A percentile compares a stretch with the other conserved stretches of the same genome.
Evolutionary conservation across 2,329 filamentous ascomycete genomes (phyloP).

Genomic region (Colletotrichum tropicicola): DNA sequence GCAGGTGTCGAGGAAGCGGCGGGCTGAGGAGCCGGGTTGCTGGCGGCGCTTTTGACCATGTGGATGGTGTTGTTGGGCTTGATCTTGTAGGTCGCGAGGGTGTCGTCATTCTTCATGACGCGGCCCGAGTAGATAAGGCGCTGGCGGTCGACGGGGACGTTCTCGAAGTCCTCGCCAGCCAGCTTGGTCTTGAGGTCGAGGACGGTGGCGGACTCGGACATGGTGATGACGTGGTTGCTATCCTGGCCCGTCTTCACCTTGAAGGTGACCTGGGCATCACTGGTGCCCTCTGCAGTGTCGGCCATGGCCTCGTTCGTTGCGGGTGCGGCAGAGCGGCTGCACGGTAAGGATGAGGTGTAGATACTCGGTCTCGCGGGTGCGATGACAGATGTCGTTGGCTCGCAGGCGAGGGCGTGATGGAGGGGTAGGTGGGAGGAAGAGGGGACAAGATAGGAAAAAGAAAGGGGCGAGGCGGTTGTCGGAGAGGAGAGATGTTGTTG

Average conservation of each 20-base stretch:
- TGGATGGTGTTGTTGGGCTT: slow-evolving; percentile 96
- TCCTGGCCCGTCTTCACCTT: slow-evolving; percentile 98
- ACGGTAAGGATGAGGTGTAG: neutral
- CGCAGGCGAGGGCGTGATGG: neutral
- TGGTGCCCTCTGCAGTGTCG: slow-evolving; percentile 67
- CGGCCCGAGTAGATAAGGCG: slow-evolving; percentile 97
- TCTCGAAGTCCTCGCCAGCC: slow-evolving; percentile 80
- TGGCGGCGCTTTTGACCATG: slow-evolving; percentile 94
- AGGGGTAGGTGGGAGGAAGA: neutral
- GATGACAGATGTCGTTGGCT: neutral
- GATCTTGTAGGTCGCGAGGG: slow-evolving; percentile 88
- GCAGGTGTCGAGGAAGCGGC: slow-evolving; percentile 53
- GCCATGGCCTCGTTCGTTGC: slow-evolving; percentile 59
- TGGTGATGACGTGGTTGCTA: slow-evolving; percentile 83
- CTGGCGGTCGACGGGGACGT: slow-evolving; percentile 87
- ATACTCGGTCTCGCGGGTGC: neutral
- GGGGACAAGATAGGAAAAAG: neutral
- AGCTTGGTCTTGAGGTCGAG: slow-evolving; percentile 91
- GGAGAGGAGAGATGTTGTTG: slow-evolving; percentile 8
- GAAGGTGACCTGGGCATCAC: slow-evolving; percentile 87
- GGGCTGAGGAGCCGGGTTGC: slow-evolving; percentile 68
- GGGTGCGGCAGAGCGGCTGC: neutral
- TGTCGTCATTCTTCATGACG: slow-evolving; percentile 94
- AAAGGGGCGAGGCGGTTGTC: neutral
- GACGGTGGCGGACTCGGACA: slow-evolving; percentile 79